A percentile compares a stretch with the other conserved stretches of the same genome.
These are phyloP conservation scores for Macroventuria anomochaeta DNA, from an alignment of 2,329 filamentous ascomycete species.

Conservation along the genomic window DNA sequence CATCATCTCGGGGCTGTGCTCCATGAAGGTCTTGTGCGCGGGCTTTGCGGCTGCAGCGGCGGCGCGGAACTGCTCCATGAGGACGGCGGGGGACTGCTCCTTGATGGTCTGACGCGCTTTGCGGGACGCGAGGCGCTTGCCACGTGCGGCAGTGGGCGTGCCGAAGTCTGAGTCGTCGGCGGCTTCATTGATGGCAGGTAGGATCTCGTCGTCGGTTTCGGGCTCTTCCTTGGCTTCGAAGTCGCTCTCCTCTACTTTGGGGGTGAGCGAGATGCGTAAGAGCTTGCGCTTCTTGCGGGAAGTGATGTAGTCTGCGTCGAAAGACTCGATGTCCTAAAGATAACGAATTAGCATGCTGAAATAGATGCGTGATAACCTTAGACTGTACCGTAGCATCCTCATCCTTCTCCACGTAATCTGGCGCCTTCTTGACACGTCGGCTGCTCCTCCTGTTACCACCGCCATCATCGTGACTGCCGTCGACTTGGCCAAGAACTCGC, in stretches of 20 bases:
- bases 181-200: conserved; percentile 4
- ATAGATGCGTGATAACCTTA: too few relatives aligned
- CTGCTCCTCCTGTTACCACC: conserved; percentile 7
- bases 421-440: conserved; percentile 1
- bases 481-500: neutral
- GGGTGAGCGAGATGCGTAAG: neutral
- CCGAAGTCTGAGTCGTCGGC: neutral
- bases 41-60: neutral
- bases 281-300: conserved; percentile 22
- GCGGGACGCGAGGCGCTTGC: conserved; percentile 17
- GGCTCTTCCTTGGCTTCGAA: conserved; percentile 20
- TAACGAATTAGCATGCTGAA: neutral
- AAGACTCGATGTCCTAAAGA: conserved; percentile 16
- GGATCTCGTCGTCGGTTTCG: conserved; percentile 19
- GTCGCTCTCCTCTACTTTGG: conserved; percentile 24
- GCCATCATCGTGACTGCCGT: neutral
- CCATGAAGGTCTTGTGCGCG: neutral
- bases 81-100: neutral
- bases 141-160: neutral
- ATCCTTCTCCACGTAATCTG: conserved; percentile 10
- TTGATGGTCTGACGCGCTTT: conserved; percentile 22
- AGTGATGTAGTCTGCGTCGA: conserved; percentile 5
- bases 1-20: conserved; percentile 14
- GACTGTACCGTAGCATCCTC: conserved; percentile 16
- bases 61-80: conserved; percentile 7